phyloP scores from a whole-genome alignment of 768 basidiomycete genomes.

The Lepiota subincarnata region DNA sequence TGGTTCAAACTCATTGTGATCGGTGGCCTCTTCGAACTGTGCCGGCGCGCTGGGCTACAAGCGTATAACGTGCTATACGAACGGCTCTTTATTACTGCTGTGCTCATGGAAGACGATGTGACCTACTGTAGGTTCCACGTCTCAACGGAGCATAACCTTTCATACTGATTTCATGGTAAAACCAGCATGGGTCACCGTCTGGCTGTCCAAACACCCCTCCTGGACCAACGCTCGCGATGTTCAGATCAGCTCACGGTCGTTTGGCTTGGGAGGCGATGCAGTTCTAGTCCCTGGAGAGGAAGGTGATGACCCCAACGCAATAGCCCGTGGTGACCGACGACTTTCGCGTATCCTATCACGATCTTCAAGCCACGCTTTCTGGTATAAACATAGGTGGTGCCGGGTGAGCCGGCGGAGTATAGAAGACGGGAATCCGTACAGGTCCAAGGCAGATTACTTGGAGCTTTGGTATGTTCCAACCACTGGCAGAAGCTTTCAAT shows the following conservation, averaged over 20 bases:
- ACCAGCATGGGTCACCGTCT: slow-evolving; percentile 57
- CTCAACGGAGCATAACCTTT: neutral
- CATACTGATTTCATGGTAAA: neutral
- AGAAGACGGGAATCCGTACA: slow-evolving; percentile 27
- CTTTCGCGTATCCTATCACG: slow-evolving; percentile 42
- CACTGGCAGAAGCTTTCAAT: neutral
- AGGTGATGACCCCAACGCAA: slow-evolving; percentile 24
- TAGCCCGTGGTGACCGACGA: slow-evolving; percentile 24
- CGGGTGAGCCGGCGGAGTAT: slow-evolving; percentile 32
- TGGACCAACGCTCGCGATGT: slow-evolving; percentile 54
- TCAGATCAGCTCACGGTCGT: slow-evolving; percentile 42
- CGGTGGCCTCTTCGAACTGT: slow-evolving; percentile 58
- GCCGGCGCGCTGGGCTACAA: slow-evolving; percentile 41
- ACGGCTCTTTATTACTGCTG: slow-evolving; percentile 60
- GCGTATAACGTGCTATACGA: slow-evolving; percentile 41
- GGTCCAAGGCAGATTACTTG: slow-evolving; percentile 34
- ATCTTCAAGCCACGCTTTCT: slow-evolving; percentile 35
- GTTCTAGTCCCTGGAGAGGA: slow-evolving; percentile 32
- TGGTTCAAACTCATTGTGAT: slow-evolving; percentile 62
- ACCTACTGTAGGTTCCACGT: slow-evolving; percentile 43
- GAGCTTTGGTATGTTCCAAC: slow-evolving; percentile 33
- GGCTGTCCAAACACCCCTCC: slow-evolving; percentile 59
- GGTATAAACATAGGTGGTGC: slow-evolving; percentile 47
- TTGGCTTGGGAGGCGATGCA: slow-evolving; percentile 25
- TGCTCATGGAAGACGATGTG: slow-evolving; percentile 55